Evolutionary conservation across 495 filamentous ascomycete genomes (phyloP).

Genomic region (Sphaerosporella brunnea): DNA sequence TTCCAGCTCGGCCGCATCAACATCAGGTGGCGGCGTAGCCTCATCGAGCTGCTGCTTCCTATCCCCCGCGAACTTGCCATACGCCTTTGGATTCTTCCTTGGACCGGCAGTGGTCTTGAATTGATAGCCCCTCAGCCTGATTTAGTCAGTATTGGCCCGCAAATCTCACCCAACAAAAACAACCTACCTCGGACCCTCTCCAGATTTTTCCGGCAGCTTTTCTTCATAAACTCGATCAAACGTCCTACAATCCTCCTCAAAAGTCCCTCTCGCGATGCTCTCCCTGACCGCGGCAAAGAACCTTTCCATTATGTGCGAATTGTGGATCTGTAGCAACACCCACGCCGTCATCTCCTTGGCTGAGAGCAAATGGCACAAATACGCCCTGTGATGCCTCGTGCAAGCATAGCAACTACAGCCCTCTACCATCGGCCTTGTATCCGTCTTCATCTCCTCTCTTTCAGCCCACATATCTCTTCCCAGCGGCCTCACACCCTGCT

Average conservation of each 20-base stretch:
- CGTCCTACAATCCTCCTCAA: slow-evolving; percentile 37
- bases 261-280: slow-evolving; percentile 42
- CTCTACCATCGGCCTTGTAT: slow-evolving; percentile 38
- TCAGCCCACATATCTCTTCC: slow-evolving; percentile 57
- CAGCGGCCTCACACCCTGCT: slow-evolving; percentile 32
- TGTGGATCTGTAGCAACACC: slow-evolving; percentile 84
- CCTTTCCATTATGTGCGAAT: slow-evolving; percentile 46
- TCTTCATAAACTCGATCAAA: slow-evolving; percentile 50
- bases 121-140: slow-evolving; percentile 65
- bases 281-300: slow-evolving; percentile 59
- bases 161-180: background rate
- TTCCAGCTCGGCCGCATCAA: slow-evolving; percentile 37
- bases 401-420: slow-evolving; percentile 73
- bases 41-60: slow-evolving; percentile 33
- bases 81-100: slow-evolving; percentile 52
- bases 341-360: slow-evolving; percentile 94
- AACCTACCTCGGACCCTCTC: slow-evolving; percentile 53
- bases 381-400: slow-evolving; percentile 66
- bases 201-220: slow-evolving; percentile 52
- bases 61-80: slow-evolving; percentile 19
- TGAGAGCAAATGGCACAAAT: slow-evolving; percentile 63
- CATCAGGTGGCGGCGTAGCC: slow-evolving; percentile 29
- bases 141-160: background rate
- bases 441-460: slow-evolving; percentile 33
- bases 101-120: slow-evolving; percentile 49